Evolutionary conservation across 2,329 filamentous ascomycete genomes (phyloP).

Genomic region (Fusarium oxysporum): DNA sequence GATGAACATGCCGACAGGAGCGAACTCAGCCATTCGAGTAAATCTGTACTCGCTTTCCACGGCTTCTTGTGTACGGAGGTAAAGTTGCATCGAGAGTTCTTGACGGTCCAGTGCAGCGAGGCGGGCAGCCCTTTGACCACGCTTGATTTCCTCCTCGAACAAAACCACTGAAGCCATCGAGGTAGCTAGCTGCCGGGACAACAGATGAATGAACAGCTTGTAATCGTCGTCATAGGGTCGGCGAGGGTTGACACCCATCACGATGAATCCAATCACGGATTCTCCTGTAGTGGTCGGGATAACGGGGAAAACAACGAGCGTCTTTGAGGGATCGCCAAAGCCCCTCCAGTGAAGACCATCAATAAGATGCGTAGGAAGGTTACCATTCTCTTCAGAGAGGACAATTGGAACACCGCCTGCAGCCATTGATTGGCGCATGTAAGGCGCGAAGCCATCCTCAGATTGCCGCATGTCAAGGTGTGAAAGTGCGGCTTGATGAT

Average conservation of each 20-base stretch:
- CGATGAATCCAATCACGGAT: slow-evolving; percentile 79
- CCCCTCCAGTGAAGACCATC: slow-evolving; percentile 76
- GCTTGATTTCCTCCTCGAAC: slow-evolving; percentile 84
- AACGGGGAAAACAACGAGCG: slow-evolving; percentile 82
- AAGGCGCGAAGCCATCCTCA: slow-evolving; percentile 78
- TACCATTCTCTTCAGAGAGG: slow-evolving; percentile 73
- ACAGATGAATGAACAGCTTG: slow-evolving; percentile 78
- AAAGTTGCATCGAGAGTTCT: slow-evolving; percentile 80
- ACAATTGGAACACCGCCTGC: slow-evolving; percentile 74
- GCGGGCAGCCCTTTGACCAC: slow-evolving; percentile 78
- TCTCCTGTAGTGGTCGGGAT: slow-evolving; percentile 79
- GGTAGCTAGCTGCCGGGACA: slow-evolving; percentile 81
- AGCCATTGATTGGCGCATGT: slow-evolving; percentile 79
- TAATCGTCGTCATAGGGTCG: slow-evolving; percentile 86
- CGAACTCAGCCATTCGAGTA: slow-evolving; percentile 85
- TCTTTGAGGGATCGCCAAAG: slow-evolving; percentile 75
- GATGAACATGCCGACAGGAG: slow-evolving; percentile 87
- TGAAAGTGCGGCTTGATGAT: slow-evolving; percentile 70
- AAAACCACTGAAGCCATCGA: slow-evolving; percentile 84
- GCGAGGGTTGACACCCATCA: slow-evolving; percentile 82
- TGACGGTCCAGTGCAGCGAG: slow-evolving; percentile 81
- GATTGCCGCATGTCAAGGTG: slow-evolving; percentile 77
- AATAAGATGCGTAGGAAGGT: slow-evolving; percentile 72
- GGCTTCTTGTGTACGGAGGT: slow-evolving; percentile 71
- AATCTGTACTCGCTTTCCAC: slow-evolving; percentile 81